Evolutionary conservation across 1,284 basidiomycete genomes (phyloP), one percentile per base, ranked within the genome.

Genomic region (Ustilago crameri): DNA sequence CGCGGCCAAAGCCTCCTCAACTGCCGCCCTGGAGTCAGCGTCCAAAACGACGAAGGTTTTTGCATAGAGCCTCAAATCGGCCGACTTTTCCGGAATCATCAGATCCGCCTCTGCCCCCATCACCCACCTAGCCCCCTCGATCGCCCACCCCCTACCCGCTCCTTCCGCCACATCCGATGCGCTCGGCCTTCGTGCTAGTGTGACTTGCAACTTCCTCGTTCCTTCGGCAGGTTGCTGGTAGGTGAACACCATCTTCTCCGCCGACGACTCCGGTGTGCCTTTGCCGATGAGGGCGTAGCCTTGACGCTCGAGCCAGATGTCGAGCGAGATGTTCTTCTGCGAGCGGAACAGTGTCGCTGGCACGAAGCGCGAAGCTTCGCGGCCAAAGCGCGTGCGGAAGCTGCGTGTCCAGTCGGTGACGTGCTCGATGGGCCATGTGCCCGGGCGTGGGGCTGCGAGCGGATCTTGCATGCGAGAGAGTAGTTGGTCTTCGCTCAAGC

Each of bases 281-380:
- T 46, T 20, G 51, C 24, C 38, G 2, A 45, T 17, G 2, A 56
- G 48, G 2, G 15, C 8, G 7, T 61, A 73, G 17, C 56, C 52
- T 12, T 67, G 58, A 9, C 56, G 15, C 7, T 73, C 64, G 37
- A 73, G 60, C 64, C 64, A 68, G 30, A 62, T 51, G 10, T 58
- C 59, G 17, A 60, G 46, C 58, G 55, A 56, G 20, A 51, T 14
- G 26, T 60, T 61, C 55, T 73, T 73, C 12, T 67, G 60, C 49
- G 60, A 44, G 4, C 64, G 59, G 56, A 73, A 67, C n/a, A 67
- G 44, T 0, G 69, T 67, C 8, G 54, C 40, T 2, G 69, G 69
- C 0, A 59, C 60, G 26, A 73, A 73, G 35, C 64, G 63, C 3
- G 59, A 62, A 7, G 64, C 55, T 32, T 72, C 69, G 17, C 55